Evolutionary conservation across 345 rosid genomes (phyloP).

Genomic region (Boechera stricta): DNA sequence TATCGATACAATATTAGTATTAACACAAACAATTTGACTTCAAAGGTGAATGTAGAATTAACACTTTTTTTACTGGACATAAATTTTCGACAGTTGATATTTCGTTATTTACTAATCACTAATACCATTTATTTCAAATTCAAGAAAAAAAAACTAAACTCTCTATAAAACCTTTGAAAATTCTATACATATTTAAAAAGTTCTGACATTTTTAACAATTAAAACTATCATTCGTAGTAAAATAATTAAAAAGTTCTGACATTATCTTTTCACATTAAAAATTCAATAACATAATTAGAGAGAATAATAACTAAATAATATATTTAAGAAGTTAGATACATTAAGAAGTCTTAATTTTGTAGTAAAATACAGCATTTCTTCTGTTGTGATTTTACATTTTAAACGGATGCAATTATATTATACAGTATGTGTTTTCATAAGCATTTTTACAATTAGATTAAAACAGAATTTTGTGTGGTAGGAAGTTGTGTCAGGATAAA

Average conservation of each 20-base stretch:
- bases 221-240: background rate
- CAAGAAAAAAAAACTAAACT: background rate
- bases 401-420: background rate
- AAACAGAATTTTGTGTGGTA: slow-evolving; percentile 6
- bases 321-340: background rate
- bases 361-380: background rate
- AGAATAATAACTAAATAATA: background rate
- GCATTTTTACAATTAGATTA: slow-evolving; percentile 9
- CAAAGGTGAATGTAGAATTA: background rate
- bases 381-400: background rate
- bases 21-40: background rate
- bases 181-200: background rate
- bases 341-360: background rate
- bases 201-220: background rate
- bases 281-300: background rate
- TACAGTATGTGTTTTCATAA: background rate
- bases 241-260: background rate
- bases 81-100: too few relatives aligned
- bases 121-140: too few relatives aligned
- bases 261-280: background rate
- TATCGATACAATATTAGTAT: too few relatives aligned
- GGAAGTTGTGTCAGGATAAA: slow-evolving; percentile 32
- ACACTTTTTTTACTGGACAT: background rate
- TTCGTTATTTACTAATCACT: too few relatives aligned
- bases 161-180: background rate